Conservation (phyloP, 495 filamentous ascomycete genomes). For the Penicillium salamii region DNA sequence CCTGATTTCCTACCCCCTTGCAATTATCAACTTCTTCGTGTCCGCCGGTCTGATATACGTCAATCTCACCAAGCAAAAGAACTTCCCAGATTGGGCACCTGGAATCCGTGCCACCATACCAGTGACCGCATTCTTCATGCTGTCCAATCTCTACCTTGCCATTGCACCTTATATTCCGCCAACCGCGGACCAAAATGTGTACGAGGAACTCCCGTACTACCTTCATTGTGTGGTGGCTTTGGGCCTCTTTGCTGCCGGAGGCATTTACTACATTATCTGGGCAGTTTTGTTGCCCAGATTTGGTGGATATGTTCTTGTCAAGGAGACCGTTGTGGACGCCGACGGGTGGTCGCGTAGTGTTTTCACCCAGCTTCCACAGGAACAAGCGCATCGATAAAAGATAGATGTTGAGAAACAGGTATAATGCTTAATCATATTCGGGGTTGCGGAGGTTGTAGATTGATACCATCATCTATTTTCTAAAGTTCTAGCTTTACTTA, state of each 20-base stretch:
- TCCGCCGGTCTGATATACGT: conserved; percentile 54
- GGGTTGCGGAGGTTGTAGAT: no score
- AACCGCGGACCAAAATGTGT: conserved; percentile 53
- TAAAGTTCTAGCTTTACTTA: no score
- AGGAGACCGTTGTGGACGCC: conserved; percentile 54
- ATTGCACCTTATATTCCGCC: conserved; percentile 67
- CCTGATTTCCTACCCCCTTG: conserved; percentile 59
- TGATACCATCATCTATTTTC: no score
- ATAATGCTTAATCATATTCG: not conserved
- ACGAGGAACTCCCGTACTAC: conserved; percentile 63
- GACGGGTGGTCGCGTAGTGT: conserved; percentile 52
- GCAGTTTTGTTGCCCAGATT: conserved; percentile 50
- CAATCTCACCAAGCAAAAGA: conserved; percentile 46
- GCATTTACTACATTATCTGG: conserved; percentile 56
- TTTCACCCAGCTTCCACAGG: conserved; percentile 29
- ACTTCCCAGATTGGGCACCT: conserved; percentile 36
- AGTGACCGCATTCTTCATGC: conserved; percentile 55
- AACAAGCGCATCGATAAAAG: not conserved
- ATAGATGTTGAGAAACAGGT: not conserved
- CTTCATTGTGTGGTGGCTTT: conserved; percentile 59
- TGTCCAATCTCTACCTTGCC: conserved; percentile 57
- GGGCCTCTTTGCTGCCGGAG: conserved; percentile 53
- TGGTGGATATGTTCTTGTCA: conserved; percentile 56
- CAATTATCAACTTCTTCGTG: conserved; percentile 60
- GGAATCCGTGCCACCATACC: conserved; percentile 33